Conservation (phyloP, 1,284 basidiomycete genomes). For the Microbotryomycetes sp. region DNA sequence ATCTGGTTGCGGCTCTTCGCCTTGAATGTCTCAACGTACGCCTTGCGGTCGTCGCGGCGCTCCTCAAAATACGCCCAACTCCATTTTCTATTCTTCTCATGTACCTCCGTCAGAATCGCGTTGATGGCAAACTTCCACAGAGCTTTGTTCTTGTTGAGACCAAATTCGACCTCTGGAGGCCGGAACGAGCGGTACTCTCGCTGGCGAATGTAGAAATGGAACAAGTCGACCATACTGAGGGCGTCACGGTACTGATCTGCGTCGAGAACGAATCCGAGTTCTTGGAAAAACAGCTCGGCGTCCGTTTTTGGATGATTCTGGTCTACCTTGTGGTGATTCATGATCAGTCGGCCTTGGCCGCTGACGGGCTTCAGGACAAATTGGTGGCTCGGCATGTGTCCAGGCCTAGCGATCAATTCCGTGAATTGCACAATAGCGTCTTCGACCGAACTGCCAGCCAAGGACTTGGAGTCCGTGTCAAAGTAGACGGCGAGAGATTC, state of each 20-base stretch:
- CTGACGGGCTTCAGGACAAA: slow-evolving; percentile 94
- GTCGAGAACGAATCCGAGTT: slow-evolving; percentile 88
- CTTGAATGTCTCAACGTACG: slow-evolving; percentile 83
- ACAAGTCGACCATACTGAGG: slow-evolving; percentile 91
- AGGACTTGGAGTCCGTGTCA: slow-evolving; percentile 80
- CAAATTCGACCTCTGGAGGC: slow-evolving; percentile 52
- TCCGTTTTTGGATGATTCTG: slow-evolving; percentile 72
- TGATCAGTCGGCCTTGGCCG: slow-evolving; percentile 80
- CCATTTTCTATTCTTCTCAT: slow-evolving; percentile 78
- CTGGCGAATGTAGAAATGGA: slow-evolving; percentile 89
- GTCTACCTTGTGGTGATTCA: slow-evolving; percentile 67
- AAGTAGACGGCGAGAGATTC: slow-evolving; percentile 90
- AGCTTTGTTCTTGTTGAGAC: slow-evolving; percentile 60
- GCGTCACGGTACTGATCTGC: slow-evolving; percentile 92
- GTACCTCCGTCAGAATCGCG: slow-evolving; percentile 79
- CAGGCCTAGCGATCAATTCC: slow-evolving; percentile 56
- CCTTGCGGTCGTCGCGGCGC: slow-evolving; percentile 72
- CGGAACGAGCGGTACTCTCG: slow-evolving; percentile 69
- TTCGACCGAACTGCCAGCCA: slow-evolving; percentile 55
- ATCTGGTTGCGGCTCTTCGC: slow-evolving; percentile 54
- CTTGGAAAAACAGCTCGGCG: slow-evolving; percentile 81
- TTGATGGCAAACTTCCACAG: slow-evolving; percentile 72
- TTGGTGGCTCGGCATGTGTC: slow-evolving; percentile 61
- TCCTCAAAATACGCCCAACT: slow-evolving; percentile 87
- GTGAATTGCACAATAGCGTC: slow-evolving; percentile 74